These are phyloP conservation scores for Eucalyptus guilfoylei DNA, from an alignment of 345 rosid species.

Conservation along the genomic window DNA sequence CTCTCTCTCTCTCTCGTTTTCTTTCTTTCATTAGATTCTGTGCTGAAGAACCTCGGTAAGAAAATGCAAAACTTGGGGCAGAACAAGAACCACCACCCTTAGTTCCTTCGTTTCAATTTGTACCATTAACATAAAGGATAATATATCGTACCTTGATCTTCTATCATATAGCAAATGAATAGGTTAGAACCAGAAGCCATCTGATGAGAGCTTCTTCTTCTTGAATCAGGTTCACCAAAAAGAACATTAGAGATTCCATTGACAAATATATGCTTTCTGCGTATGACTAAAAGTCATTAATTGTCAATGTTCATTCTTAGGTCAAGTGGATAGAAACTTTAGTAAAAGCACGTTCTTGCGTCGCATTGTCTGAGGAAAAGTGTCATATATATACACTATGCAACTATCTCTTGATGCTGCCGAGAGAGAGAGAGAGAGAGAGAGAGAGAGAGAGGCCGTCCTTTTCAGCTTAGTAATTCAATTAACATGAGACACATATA, in stretches of 20 bases:
- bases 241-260: not conserved
- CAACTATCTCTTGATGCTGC: not conserved
- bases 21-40: not conserved
- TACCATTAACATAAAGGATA: not conserved
- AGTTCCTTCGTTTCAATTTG: not conserved
- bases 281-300: not conserved
- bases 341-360: not conserved
- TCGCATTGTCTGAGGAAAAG: not conserved
- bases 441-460: not conserved
- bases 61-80: not conserved
- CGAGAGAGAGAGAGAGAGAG: not conserved
- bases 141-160: not conserved
- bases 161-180: not conserved
- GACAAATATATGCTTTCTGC: not conserved
- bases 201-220: not conserved
- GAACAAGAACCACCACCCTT: not conserved
- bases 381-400: not conserved
- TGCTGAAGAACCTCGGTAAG: not conserved
- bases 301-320: not conserved
- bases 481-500: not conserved
- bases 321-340: not conserved
- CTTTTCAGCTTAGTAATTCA: not conserved
- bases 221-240: not conserved
- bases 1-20: not conserved
- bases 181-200: not conserved